phyloP scores from a whole-genome alignment of 1,284 basidiomycete genomes.

The Cerrena zonata region DNA sequence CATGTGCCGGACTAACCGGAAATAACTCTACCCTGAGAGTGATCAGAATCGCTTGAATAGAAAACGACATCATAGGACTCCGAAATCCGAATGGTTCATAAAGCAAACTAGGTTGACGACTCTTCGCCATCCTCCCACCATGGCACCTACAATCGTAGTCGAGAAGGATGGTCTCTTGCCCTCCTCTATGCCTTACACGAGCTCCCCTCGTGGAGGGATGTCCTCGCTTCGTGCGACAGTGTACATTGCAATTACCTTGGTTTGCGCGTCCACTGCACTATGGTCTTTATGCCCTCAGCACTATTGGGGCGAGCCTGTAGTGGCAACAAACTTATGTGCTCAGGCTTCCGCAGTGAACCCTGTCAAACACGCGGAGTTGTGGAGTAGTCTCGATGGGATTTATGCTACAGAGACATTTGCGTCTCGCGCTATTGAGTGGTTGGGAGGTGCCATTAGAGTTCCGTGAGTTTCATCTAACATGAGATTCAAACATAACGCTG shows the following conservation, averaged over 20 bases:
- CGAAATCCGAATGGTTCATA: not conserved
- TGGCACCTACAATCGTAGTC: slow-evolving; percentile 5
- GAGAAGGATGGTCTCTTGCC: slow-evolving; percentile 7
- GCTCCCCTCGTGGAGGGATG: not conserved
- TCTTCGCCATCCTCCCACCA: not conserved
- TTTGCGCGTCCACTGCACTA: not conserved
- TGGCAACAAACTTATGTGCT: slow-evolving; percentile 32
- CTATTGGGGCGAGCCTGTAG: not conserved
- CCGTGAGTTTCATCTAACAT: slow-evolving; percentile 25
- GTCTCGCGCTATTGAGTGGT: slow-evolving; percentile 43
- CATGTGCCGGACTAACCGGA: not conserved
- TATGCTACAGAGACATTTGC: slow-evolving; percentile 42
- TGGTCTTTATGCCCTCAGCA: not conserved
- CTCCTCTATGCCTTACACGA: not conserved
- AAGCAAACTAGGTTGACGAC: not conserved
- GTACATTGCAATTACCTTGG: not conserved
- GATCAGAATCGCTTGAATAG: not conserved
- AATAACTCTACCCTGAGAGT: not conserved
- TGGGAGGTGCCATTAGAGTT: slow-evolving; percentile 43
- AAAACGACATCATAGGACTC: not conserved
- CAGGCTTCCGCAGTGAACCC: slow-evolving; percentile 42
- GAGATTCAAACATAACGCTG: not conserved
- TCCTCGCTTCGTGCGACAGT: not conserved
- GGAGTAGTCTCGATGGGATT: slow-evolving; percentile 34
- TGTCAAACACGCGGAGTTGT: slow-evolving; percentile 35